A percentile compares a stretch with the other conserved stretches of the same genome.
Conservation (phyloP, 2,329 filamentous ascomycete genomes). For the Dactylellina parvicollis region DNA sequence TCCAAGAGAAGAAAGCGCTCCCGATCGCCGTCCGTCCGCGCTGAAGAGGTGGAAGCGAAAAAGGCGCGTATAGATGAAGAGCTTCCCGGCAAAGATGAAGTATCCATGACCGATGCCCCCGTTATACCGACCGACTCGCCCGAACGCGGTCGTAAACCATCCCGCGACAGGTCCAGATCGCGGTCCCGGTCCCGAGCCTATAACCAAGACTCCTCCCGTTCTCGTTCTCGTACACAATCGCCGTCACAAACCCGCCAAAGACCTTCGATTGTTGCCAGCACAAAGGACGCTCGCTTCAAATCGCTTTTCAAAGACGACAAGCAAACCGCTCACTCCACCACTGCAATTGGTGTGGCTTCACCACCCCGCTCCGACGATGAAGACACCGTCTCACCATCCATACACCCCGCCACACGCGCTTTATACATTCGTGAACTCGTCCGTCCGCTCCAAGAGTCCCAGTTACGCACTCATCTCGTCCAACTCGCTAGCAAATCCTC, state of each 20-base stretch:
- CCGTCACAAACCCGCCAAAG: constrained; percentile 36
- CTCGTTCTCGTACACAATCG: constrained; percentile 27
- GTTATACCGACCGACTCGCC: constrained; percentile 41
- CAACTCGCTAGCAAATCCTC: constrained; percentile 69
- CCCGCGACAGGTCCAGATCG: constrained; percentile 31
- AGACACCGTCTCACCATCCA: constrained; percentile 66
- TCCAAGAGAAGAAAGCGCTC: constrained; percentile 41
- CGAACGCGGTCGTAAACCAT: constrained; percentile 25
- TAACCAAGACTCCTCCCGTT: constrained; percentile 2
- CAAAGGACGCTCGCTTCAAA: constrained; percentile 65
- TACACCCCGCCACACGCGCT: constrained; percentile 77
- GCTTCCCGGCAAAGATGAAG: constrained; percentile 28
- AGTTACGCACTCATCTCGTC: constrained; percentile 75
- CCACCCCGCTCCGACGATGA: constrained; percentile 60
- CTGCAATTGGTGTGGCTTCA: constrained; percentile 54
- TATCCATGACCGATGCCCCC: constrained; percentile 45
- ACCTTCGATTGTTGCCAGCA: constrained; percentile 49
- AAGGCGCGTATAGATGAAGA: constrained; percentile 47
- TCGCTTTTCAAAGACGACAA: constrained; percentile 62
- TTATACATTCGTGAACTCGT: constrained; percentile 92
- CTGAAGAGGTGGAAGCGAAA: constrained; percentile 44
- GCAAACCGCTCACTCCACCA: constrained; percentile 55
- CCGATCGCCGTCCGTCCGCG: constrained; percentile 40
- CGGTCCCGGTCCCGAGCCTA: neutral
- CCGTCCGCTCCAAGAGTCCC: constrained; percentile 78